Evolutionary conservation across 306 rosid genomes (phyloP).

Genomic region (Quercus bicolor): DNA sequence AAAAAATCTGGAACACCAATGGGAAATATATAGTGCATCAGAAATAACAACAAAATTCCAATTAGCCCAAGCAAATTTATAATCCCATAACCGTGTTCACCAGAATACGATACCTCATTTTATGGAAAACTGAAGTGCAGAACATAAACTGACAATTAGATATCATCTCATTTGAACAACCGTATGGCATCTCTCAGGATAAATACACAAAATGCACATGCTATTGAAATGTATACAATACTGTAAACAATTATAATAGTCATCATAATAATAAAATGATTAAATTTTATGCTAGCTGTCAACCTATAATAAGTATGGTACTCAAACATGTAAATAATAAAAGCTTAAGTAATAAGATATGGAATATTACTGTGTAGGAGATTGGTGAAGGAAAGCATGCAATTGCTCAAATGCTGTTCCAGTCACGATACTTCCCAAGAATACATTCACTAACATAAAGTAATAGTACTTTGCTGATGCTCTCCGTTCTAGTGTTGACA

Average conservation of each 20-base stretch:
- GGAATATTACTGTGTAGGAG: conserved; percentile 76
- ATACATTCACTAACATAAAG: conserved; percentile 93
- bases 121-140: background rate
- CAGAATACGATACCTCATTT: background rate
- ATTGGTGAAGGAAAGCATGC: conserved; percentile 85
- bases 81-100: background rate
- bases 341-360: conserved; percentile 7
- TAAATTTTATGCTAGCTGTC: too few relatives aligned
- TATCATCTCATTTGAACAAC: background rate
- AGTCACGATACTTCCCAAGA: conserved; percentile 92
- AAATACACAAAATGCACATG: background rate
- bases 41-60: background rate
- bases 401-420: conserved; percentile 96
- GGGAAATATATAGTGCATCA: background rate
- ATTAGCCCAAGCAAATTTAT: background rate
- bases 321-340: background rate
- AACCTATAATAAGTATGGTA: too few relatives aligned
- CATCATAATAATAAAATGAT: too few relatives aligned
- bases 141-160: background rate
- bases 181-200: background rate
- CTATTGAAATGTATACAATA: background rate
- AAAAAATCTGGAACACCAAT: background rate
- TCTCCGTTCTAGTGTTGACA: conserved; percentile 72
- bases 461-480: conserved; percentile 85
- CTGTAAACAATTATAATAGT: background rate